phyloP scores from a whole-genome alignment of 768 basidiomycete genomes.

The Filobasidium floriforme region DNA sequence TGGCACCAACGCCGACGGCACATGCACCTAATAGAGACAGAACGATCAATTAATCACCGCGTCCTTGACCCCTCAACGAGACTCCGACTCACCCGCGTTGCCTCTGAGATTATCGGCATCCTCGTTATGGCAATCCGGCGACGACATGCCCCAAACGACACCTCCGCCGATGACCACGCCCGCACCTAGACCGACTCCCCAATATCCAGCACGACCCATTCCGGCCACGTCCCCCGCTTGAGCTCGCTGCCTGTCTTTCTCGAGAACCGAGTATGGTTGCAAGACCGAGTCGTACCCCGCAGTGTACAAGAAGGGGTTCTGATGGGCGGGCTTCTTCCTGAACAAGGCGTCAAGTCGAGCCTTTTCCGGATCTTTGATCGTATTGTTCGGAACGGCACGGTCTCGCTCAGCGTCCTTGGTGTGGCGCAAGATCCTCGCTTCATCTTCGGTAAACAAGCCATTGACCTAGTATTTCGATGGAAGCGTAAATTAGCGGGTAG shows the following conservation, averaged over 20 bases:
- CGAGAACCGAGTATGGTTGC: too few relatives aligned
- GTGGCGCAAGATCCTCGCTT: not conserved
- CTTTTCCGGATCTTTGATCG: not conserved
- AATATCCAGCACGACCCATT: slow-evolving; percentile 1
- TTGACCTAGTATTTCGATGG: too few relatives aligned
- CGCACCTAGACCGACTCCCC: slow-evolving; percentile 11
- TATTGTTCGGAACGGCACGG: not conserved
- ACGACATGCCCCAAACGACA: slow-evolving; percentile 18
- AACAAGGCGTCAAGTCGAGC: slow-evolving; percentile 1
- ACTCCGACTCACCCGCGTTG: not conserved
- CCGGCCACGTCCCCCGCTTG: not conserved
- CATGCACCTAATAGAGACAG: not conserved
- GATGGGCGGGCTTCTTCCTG: slow-evolving; percentile 4
- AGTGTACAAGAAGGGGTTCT: slow-evolving; percentile 15
- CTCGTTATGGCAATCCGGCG: slow-evolving; percentile 1
- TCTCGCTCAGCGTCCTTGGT: not conserved
- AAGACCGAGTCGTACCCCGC: not conserved
- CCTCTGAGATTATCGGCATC: not conserved
- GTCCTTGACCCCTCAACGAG: not conserved
- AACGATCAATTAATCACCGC: not conserved
- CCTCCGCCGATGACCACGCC: slow-evolving; percentile 10
- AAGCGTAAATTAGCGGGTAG: too few relatives aligned
- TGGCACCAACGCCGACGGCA: not conserved
- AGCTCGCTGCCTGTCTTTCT: too few relatives aligned
- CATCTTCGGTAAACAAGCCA: not conserved